Evolutionary conservation across 345 rosid species (phyloP), one percentile per base, ranked within the genome.

Genomic region (Turnera subulata): DNA sequence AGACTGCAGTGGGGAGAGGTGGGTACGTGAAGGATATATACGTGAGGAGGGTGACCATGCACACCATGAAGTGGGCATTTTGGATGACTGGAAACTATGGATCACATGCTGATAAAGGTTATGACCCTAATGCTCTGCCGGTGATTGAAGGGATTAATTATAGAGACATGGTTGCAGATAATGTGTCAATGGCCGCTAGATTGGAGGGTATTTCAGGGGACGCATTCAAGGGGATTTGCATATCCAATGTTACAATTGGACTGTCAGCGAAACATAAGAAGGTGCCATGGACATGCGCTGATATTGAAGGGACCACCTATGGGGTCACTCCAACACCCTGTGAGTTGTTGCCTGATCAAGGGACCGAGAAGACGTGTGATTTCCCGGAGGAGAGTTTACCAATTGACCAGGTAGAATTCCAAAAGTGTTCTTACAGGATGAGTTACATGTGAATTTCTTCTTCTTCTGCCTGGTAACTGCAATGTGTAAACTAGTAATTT

Each of bases 51-150:
- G 76, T 87, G 81, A 84, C 58, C 2, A 58, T 87, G 84, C 85
- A 82, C 38, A 84, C 95, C 6, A 87, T 87, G 95, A 84, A 87
- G 55, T 84, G 88, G 84, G 91, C 63, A 15, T 87, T 87, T 52
- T 74, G 80, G 91, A 87, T 84, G 84, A 82, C 81, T 0, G 95
- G 95, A 4, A 83, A 84, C 63, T 84, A 87, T 11, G 87, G 87
- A 22, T 78, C 82, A 1, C 95, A 87, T 18, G 72, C 87, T 10
- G 95, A 84, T 57, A 73, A 43, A 14, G 73, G 77, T 59, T 87
- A 77, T 37, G 87, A 87, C 65, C 89, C 86, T 0, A 77, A 87
- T 6, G 95, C 95, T n/a, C n/a, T 83, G 54, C 95, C 95, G 0
- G 70, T 49, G 13, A 73, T 87, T 51, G 63, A 63, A 4, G 81